Evolutionary conservation across 140 eudicot genomes (phyloP).

Genomic region (Cichorium intybus): DNA sequence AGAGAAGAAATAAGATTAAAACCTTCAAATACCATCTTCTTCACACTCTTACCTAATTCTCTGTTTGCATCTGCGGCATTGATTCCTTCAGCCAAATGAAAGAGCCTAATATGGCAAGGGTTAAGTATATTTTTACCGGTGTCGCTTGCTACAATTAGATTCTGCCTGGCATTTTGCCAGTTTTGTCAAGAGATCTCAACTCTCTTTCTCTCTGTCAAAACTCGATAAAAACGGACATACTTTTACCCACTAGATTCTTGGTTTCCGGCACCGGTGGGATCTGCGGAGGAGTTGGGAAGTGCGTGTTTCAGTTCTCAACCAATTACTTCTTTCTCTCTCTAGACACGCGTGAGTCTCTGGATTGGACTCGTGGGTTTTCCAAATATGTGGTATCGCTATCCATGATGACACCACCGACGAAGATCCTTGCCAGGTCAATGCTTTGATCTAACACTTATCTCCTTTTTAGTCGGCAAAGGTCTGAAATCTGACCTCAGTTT

Average conservation of each 20-base stretch:
- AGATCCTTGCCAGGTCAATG: constrained; percentile 10
- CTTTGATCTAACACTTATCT: constrained; percentile 12
- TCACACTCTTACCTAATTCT: not conserved
- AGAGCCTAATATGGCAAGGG: constrained; percentile 4
- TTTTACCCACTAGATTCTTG: not conserved
- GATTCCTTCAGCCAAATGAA: constrained; percentile 21
- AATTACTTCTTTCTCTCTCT: constrained; percentile 17
- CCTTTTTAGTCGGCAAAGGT: not conserved
- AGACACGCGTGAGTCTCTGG: constrained; percentile 22
- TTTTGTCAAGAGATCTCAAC: constrained; percentile 29
- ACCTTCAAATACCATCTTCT: not conserved
- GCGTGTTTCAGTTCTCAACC: constrained; percentile 17
- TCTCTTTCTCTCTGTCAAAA: not conserved
- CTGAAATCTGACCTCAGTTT: not conserved
- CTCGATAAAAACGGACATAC: not conserved
- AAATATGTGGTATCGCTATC: not conserved
- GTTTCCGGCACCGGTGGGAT: constrained; percentile 17
- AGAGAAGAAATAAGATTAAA: not conserved
- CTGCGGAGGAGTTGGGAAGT: constrained; percentile 1
- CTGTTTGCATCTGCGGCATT: constrained; percentile 12
- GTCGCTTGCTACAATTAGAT: constrained; percentile 29
- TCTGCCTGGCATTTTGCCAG: not conserved
- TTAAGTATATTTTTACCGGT: constrained; percentile 17
- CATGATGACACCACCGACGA: constrained; percentile 5
- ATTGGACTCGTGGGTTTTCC: constrained; percentile 3